Evolutionary conservation across 2,329 filamentous ascomycete species (phyloP).

Genomic region (Alternaria postmessia): DNA sequence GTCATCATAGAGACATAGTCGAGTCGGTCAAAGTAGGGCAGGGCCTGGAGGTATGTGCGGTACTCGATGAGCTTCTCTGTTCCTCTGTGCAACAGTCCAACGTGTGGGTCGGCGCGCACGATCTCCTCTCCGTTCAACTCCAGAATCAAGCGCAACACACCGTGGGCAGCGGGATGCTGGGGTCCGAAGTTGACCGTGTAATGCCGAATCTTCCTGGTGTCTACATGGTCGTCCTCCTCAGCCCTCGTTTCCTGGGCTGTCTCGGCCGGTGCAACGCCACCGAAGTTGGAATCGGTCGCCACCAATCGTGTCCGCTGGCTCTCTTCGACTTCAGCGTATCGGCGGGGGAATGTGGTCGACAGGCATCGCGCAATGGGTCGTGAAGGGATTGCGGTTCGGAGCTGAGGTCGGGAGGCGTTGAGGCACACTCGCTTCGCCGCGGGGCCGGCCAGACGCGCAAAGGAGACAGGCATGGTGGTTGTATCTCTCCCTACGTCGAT

Average conservation of each 20-base stretch:
- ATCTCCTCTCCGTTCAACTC: constrained; percentile 99
- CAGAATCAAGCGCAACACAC: constrained; percentile 95
- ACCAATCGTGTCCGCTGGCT: constrained; percentile 67
- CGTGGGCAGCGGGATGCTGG: constrained; percentile 97
- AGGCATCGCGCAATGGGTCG: constrained; percentile 66
- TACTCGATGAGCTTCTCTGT: constrained; percentile 99
- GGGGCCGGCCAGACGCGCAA: constrained; percentile 76
- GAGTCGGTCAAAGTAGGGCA: constrained; percentile 98
- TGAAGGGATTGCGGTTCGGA: constrained; percentile 48
- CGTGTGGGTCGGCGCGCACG: constrained; percentile 93
- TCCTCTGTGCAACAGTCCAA: constrained; percentile 92
- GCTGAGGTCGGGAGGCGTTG: constrained; percentile 58
- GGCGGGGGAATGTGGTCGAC: constrained; percentile 70
- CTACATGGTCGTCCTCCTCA: constrained; percentile 56
- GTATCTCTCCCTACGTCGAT: constrained; percentile 39
- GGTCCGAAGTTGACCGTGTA: constrained; percentile 99
- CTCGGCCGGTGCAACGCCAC: constrained; percentile 55
- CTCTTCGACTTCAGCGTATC: constrained; percentile 65
- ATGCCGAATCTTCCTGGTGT: constrained; percentile 88
- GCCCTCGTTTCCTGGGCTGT: constrained; percentile 55
- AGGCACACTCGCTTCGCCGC: constrained; percentile 73
- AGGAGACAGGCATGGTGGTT: constrained; percentile 71
- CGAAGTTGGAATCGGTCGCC: constrained; percentile 71
- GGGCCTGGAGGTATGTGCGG: constrained; percentile 97
- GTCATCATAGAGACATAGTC: constrained; percentile 99